Conservation (phyloP, 192 early-diverging fungal genomes). For the Borealophlyctis nickersoniae region DNA sequence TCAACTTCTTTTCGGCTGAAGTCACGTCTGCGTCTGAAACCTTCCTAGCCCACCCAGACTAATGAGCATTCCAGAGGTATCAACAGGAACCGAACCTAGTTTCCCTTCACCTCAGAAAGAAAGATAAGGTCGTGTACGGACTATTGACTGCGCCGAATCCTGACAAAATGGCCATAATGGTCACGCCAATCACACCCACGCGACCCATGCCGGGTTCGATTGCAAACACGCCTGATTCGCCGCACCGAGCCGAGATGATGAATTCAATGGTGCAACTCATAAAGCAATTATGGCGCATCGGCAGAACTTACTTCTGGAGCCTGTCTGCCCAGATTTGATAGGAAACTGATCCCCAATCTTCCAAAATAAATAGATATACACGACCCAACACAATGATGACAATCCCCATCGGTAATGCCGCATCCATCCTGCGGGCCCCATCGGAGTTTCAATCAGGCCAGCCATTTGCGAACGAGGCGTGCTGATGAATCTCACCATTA, state of each 20-base stretch:
- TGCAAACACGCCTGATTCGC: neutral
- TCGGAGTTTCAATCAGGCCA: no score
- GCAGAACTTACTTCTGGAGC: neutral
- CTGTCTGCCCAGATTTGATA: constrained; percentile 11
- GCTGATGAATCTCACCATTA: constrained; percentile 18
- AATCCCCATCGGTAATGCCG: constrained; percentile 19
- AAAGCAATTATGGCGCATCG: no score
- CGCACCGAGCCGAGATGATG: neutral
- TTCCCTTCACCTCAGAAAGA: constrained; percentile 77
- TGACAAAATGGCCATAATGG: constrained; percentile 87
- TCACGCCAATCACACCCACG: constrained; percentile 86
- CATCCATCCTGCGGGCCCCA: constrained; percentile 24
- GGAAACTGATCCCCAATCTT: constrained; percentile 33
- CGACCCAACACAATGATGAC: constrained; percentile 15
- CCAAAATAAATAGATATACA: constrained; percentile 37
- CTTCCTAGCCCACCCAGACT: no score
- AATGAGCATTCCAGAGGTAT: no score
- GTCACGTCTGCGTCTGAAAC: constrained; percentile 52
- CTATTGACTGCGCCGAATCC: constrained; percentile 93
- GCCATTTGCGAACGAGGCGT: no score
- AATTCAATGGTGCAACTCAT: neutral
- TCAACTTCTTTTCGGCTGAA: constrained; percentile 67
- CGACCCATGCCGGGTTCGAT: constrained; percentile 66
- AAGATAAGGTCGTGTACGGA: constrained; percentile 80
- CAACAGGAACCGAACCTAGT: no score